A percentile compares a stretch with the other conserved stretches of the same genome.
Conservation (phyloP, 768 basidiomycete species). For the Obba rivulosa region DNA sequence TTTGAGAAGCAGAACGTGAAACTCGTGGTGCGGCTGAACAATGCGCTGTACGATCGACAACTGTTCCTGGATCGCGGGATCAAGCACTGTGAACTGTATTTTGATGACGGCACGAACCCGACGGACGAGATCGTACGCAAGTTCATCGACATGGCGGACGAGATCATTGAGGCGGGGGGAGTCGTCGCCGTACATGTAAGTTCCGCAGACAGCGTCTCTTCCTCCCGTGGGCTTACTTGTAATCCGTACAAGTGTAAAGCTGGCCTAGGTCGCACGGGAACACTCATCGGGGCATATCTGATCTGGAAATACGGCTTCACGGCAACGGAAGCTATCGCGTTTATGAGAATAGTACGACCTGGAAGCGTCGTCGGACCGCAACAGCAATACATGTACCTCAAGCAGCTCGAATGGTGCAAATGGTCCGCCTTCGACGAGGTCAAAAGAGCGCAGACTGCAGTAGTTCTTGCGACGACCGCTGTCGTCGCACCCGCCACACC, state of each 20-base stretch:
- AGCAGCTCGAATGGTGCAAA: slow-evolving; percentile 89
- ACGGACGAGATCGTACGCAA: slow-evolving; percentile 90
- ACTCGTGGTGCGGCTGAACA: slow-evolving; percentile 91
- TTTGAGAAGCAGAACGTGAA: slow-evolving; percentile 86
- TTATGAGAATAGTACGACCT: slow-evolving; percentile 96
- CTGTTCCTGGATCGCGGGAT: slow-evolving; percentile 83
- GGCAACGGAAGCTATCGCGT: slow-evolving; percentile 92
- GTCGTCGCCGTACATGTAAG: slow-evolving; percentile 86
- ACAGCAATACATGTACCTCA: slow-evolving; percentile 92
- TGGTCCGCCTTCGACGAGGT: slow-evolving; percentile 88
- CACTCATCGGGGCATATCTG: slow-evolving; percentile 94
- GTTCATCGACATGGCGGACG: slow-evolving; percentile 84
- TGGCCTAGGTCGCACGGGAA: slow-evolving; percentile 93
- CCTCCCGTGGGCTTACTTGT: slow-evolving; percentile 6
- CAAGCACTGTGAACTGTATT: slow-evolving; percentile 89
- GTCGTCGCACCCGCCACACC: slow-evolving; percentile 74
- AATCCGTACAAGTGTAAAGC: slow-evolving; percentile 74
- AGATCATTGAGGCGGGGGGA: slow-evolving; percentile 69
- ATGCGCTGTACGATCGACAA: slow-evolving; percentile 79
- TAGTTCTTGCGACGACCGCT: slow-evolving; percentile 32
- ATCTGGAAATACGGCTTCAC: slow-evolving; percentile 99
- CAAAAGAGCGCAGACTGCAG: slow-evolving; percentile 41
- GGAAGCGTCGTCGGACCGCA: slow-evolving; percentile 91
- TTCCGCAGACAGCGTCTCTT: slow-evolving; percentile 14
- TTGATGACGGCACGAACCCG: slow-evolving; percentile 97